Conservation (phyloP, 1,284 basidiomycete genomes). For the Puccinia polysora region DNA sequence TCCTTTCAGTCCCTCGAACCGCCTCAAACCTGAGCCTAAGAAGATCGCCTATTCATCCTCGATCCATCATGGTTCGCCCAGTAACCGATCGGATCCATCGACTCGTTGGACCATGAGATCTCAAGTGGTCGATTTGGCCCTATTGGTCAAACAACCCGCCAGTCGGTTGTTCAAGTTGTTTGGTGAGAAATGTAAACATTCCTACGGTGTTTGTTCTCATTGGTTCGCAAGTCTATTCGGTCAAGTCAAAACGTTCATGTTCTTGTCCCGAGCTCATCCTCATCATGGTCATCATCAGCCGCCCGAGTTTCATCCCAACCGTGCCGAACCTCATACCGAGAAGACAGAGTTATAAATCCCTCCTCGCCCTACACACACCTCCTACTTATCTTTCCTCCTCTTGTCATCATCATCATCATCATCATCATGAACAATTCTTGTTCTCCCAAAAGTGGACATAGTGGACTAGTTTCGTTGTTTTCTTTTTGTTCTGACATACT, state of each 20-base stretch:
- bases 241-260: conserved; percentile 10
- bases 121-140: conserved; percentile 3
- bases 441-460: too few relatives aligned
- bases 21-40: background rate
- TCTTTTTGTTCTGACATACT: too few relatives aligned
- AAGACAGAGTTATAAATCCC: too few relatives aligned
- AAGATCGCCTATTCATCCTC: background rate
- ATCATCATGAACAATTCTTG: too few relatives aligned
- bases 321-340: too few relatives aligned
- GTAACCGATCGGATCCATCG: conserved; percentile 12
- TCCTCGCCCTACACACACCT: too few relatives aligned
- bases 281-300: background rate
- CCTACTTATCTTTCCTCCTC: too few relatives aligned
- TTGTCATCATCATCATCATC: too few relatives aligned
- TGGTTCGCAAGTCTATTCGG: conserved; percentile 3
- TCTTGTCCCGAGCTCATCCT: background rate
- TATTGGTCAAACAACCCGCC: background rate
- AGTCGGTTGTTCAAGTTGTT: conserved; percentile 23
- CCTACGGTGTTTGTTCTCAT: conserved; percentile 22
- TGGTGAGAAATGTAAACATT: conserved; percentile 27
- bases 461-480: too few relatives aligned
- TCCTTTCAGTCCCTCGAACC: background rate
- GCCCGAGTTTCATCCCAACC: too few relatives aligned
- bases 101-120: background rate
- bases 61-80: background rate